Percentiles rank a stretch among this genome's conserved stretches.
Evolutionary conservation across 2,329 filamentous ascomycete species (phyloP).

Genomic region (Lecanosticta acicola): DNA sequence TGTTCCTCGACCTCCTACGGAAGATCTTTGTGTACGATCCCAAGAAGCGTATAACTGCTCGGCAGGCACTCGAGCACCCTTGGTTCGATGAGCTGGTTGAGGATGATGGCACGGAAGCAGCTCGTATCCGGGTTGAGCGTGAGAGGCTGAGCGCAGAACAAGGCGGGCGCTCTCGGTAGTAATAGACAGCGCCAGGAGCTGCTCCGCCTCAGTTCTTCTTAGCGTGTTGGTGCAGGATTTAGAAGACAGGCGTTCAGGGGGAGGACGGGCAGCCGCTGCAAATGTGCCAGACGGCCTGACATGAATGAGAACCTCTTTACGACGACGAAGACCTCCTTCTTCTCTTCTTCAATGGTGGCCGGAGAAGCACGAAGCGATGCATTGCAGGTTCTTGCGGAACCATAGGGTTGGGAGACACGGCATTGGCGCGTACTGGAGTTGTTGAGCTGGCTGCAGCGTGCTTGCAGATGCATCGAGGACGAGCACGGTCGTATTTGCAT

Average conservation of each 20-base stretch:
- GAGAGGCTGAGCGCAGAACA: constrained; percentile 19
- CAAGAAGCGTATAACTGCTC: constrained; percentile 58
- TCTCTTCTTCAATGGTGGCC: not conserved
- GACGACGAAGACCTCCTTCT: not conserved
- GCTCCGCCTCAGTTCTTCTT: too few relatives aligned
- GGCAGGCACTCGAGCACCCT: constrained; percentile 59
- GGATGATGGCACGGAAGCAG: constrained; percentile 61
- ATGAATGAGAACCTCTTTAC: not conserved
- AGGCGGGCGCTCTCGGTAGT: constrained; percentile 12
- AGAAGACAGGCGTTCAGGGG: too few relatives aligned
- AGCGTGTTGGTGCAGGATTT: too few relatives aligned
- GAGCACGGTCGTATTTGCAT: not conserved
- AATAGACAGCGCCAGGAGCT: not conserved
- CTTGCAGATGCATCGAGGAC: not conserved
- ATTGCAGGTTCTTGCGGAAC: constrained; percentile 1
- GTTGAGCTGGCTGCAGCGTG: not conserved
- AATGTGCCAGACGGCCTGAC: not conserved
- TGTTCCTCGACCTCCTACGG: constrained; percentile 58
- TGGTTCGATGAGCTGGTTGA: constrained; percentile 62
- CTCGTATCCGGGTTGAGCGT: constrained; percentile 44
- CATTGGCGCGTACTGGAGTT: not conserved
- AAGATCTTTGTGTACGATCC: constrained; percentile 64
- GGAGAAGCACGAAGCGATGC: constrained; percentile 4
- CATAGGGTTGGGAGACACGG: not conserved
- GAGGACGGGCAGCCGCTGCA: not conserved